Conservation (phyloP, 345 rosid genomes). For the Luvunga scandens region DNA sequence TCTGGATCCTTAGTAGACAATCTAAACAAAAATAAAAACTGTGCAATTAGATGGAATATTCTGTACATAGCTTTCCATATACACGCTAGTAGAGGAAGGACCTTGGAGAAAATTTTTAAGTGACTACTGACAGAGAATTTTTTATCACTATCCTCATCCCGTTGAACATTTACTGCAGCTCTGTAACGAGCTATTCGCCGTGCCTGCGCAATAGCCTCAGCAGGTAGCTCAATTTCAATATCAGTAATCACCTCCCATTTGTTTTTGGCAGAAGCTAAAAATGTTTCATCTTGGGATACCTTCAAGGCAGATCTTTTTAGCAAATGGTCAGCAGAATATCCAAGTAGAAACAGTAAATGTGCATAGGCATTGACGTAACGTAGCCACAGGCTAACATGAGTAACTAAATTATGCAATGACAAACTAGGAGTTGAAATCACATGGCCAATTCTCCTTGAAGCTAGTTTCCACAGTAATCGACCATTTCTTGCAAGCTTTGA, state of each 20-base stretch:
- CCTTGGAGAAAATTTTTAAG: slow-evolving; percentile 27
- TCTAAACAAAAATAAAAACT: slow-evolving; percentile 28
- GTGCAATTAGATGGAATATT: slow-evolving; percentile 28
- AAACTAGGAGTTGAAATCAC: slow-evolving; percentile 51
- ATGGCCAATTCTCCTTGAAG: slow-evolving; percentile 60
- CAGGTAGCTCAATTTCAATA: slow-evolving; percentile 68
- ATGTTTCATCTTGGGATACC: slow-evolving; percentile 41
- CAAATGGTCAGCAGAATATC: slow-evolving; percentile 46
- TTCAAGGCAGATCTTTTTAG: slow-evolving; percentile 41
- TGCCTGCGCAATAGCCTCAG: slow-evolving; percentile 80
- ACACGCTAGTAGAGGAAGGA: slow-evolving; percentile 31
- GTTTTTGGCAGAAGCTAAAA: slow-evolving; percentile 43
- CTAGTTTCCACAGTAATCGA: slow-evolving; percentile 73
- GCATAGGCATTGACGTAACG: slow-evolving; percentile 66
- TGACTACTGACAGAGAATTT: slow-evolving; percentile 25
- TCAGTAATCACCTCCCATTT: slow-evolving; percentile 55
- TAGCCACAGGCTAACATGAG: slow-evolving; percentile 57
- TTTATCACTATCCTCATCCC: slow-evolving; percentile 26
- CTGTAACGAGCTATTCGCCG: slow-evolving; percentile 72
- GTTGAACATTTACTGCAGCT: slow-evolving; percentile 34
- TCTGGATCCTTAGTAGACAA: slow-evolving; percentile 29
- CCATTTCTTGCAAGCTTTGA: slow-evolving; percentile 55
- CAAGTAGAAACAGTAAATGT: slow-evolving; percentile 49
- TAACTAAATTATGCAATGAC: slow-evolving; percentile 53
- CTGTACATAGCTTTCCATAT: slow-evolving; percentile 39